Evolutionary conservation across 306 rosid species (phyloP).

Genomic region (Vigna reflexopilosa): DNA sequence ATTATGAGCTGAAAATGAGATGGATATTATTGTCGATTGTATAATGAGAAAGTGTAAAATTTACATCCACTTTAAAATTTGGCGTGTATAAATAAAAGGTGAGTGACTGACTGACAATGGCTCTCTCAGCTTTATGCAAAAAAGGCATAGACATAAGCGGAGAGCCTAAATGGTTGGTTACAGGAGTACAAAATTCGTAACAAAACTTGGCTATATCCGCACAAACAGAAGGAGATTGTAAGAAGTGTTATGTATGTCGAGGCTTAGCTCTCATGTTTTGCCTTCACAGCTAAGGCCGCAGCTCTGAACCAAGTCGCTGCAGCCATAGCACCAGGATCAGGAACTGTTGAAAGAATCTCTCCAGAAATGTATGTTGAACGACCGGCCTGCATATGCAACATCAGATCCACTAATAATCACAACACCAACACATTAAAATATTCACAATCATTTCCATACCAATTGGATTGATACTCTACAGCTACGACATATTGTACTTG

Average conservation of each 20-base stretch:
- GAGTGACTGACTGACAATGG: conserved; percentile 32
- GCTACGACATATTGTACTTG: not conserved
- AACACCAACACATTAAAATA: not conserved
- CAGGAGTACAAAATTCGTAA: conserved; percentile 47
- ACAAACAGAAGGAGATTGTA: conserved; percentile 45
- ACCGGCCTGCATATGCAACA: conserved; percentile 73
- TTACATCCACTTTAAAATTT: conserved; percentile 46
- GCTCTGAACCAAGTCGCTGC: conserved; percentile 91
- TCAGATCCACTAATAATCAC: conserved; percentile 39
- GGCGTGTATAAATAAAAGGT: conserved; percentile 20
- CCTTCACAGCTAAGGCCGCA: conserved; percentile 74
- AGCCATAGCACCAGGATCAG: conserved; percentile 99
- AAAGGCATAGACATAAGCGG: conserved; percentile 77
- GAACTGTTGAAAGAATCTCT: conserved; percentile 75
- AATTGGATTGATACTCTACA: not conserved
- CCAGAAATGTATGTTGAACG: conserved; percentile 73
- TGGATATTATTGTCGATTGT: conserved; percentile 47
- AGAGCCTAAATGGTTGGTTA: conserved; percentile 56
- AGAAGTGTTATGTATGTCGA: conserved; percentile 10
- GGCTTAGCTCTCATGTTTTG: conserved; percentile 50
- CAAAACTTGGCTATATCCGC: conserved; percentile 60
- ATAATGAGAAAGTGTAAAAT: conserved; percentile 45
- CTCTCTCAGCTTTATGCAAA: conserved; percentile 78
- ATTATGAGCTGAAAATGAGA: conserved; percentile 26
- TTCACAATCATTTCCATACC: not conserved